phyloP scores from a whole-genome alignment of 2,329 filamentous ascomycete genomes.

The Arthrobotrys pseudoclavata region DNA sequence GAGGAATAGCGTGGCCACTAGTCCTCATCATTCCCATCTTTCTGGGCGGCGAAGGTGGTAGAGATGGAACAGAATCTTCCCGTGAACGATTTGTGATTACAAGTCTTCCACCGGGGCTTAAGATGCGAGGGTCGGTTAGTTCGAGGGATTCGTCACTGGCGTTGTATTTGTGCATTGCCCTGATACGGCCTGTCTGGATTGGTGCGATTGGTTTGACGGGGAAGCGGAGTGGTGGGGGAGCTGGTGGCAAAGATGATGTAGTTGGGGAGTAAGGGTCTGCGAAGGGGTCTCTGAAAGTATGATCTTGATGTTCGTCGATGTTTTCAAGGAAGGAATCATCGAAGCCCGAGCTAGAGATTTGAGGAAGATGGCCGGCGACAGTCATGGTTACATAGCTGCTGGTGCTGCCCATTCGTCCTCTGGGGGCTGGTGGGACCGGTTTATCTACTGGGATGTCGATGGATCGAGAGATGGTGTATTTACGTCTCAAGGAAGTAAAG shows the following conservation, averaged over 20 bases:
- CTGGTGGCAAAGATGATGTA: slow-evolving; percentile 34
- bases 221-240: slow-evolving; percentile 44
- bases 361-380: slow-evolving; percentile 35
- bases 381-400: slow-evolving; percentile 57
- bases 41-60: slow-evolving; percentile 45
- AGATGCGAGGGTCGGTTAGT: slow-evolving; percentile 47
- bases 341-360: slow-evolving; percentile 44
- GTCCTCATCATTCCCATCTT: slow-evolving; percentile 28
- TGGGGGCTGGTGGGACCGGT: slow-evolving; percentile 2
- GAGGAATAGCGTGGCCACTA: slow-evolving; percentile 10
- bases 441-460: slow-evolving; percentile 43
- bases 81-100: slow-evolving; percentile 51
- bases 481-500: slow-evolving; percentile 45
- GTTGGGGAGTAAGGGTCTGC: slow-evolving; percentile 48
- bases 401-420: slow-evolving; percentile 12
- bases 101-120: slow-evolving; percentile 43
- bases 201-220: slow-evolving; percentile 15
- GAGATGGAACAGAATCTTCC: slow-evolving; percentile 44
- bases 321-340: slow-evolving; percentile 45
- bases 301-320: slow-evolving; percentile 9
- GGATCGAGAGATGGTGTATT: slow-evolving; percentile 57
- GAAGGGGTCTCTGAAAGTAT: slow-evolving; percentile 37
- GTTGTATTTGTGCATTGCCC: slow-evolving; percentile 48
- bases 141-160: slow-evolving; percentile 51
- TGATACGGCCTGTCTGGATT: slow-evolving; percentile 9